Evolutionary conservation across 768 basidiomycete genomes (phyloP).

Genomic region (Russula vinacea): DNA sequence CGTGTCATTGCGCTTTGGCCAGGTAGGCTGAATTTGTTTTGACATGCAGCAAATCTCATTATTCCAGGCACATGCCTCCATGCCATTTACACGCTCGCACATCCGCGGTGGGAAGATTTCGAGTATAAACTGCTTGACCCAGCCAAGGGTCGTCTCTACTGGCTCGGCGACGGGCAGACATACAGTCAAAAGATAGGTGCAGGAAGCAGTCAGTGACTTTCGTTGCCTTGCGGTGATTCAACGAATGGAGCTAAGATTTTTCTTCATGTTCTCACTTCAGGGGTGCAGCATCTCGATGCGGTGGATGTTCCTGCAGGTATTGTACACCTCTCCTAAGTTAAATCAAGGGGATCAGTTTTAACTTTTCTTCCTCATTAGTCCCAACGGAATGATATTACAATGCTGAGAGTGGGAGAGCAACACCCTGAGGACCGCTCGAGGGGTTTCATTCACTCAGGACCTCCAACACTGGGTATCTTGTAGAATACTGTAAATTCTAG

Average conservation of each 20-base stretch:
- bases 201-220: constrained; percentile 9
- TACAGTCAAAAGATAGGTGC: constrained; percentile 45
- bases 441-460: background rate
- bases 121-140: constrained; percentile 48
- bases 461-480: background rate
- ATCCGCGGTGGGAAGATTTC: constrained; percentile 67
- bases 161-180: constrained; percentile 61
- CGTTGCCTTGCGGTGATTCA: background rate
- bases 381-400: background rate
- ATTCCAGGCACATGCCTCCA: constrained; percentile 51
- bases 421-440: background rate
- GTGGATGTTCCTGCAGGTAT: constrained; percentile 48
- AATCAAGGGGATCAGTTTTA: background rate
- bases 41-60: no score
- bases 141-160: constrained; percentile 50
- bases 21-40: constrained; percentile 37
- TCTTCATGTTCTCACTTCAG: constrained; percentile 33
- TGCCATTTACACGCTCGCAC: constrained; percentile 45
- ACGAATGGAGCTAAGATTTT: background rate
- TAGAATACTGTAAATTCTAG: background rate
- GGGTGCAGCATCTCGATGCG: constrained; percentile 46
- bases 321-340: no score
- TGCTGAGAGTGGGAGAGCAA: background rate
- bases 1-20: constrained; percentile 59
- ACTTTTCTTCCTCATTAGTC: background rate